Evolutionary conservation across 202 grass and related monocot species (phyloP), one percentile per base, ranked within the genome.

Genomic region (Panicum hallii): DNA sequence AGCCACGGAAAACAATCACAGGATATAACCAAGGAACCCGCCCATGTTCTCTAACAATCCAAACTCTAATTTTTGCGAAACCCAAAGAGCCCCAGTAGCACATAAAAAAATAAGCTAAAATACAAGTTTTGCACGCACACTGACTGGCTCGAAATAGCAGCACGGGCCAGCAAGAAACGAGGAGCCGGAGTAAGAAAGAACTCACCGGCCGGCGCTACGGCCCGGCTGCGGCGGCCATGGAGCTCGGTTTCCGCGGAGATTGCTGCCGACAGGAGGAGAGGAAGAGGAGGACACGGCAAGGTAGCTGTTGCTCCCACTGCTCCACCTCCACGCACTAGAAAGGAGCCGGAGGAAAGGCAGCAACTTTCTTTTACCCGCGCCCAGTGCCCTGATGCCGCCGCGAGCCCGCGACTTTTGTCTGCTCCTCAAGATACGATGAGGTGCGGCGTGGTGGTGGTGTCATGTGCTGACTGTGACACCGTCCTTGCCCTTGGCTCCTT

Each of bases 391-490:
- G 63, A 70, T 84, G 73, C 82, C 74, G 53, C 52, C 67, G 79
- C 66, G 79, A 58, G 52, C 52, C 63, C 73, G 74, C 64, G 83
- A 68, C 68, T 74, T 88, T 74, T 70, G 73, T 77, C 74, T 58
- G 82, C 64, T 47, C 43, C 82, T 74, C 19, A 44, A 44, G 79
- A 82, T 76, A 75, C 64, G 85, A 70, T 77, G 79, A 80, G 77
- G 28, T 57, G 64, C 49, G 56, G 78, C 64, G 45, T 32, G 44
- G 61, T 52, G 32, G 70, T 89, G 82, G 32, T 16, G 66, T 85
- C 83, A 87, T 83, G 79, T 41, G 88, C 68, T 44, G 84, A 87
- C 74, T 68, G 84, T 83, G 84, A 83, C 74, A 46, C 34, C 7
- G 54, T 57, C 53, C 47, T 44, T 38, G 79, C 63, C 82, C 77